Evolutionary conservation across 2,329 filamentous ascomycete species (phyloP).

Genomic region (Leptodontidium sp.): DNA sequence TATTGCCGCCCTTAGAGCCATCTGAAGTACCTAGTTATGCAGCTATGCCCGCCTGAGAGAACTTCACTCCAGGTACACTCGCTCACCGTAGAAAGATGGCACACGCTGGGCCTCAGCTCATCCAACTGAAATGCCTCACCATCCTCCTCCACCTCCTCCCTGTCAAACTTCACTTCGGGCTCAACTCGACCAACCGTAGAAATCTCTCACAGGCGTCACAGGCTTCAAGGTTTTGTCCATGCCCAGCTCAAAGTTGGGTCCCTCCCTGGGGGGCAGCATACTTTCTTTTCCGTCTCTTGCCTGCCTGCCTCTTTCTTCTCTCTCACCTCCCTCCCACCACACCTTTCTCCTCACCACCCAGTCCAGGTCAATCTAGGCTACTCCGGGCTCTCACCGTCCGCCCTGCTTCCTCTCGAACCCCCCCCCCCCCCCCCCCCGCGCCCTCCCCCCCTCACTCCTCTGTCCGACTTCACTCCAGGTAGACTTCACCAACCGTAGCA

Average conservation of each 20-base stretch:
- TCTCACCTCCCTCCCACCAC: background rate
- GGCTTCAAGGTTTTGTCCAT: background rate
- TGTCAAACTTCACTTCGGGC: slow-evolving; percentile 3
- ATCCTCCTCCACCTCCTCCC: background rate
- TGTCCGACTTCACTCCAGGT: slow-evolving; percentile 11
- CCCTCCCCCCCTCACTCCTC: background rate
- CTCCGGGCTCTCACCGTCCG: slow-evolving; percentile 8
- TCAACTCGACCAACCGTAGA: slow-evolving; percentile 13
- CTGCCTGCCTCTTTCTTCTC: background rate
- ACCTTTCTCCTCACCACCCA: background rate
- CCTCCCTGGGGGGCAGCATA: background rate
- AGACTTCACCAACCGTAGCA: slow-evolving; percentile 7
- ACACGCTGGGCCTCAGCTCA: background rate
- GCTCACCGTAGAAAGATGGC: background rate
- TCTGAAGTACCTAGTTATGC: background rate
- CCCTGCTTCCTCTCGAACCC: background rate
- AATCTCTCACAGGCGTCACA: background rate
- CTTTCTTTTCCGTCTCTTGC: background rate
- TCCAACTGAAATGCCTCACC: slow-evolving; percentile 9
- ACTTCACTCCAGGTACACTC: slow-evolving; percentile 15
- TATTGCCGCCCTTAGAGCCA: background rate
- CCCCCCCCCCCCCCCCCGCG: too few relatives aligned
- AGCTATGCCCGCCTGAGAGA: background rate
- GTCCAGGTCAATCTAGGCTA: slow-evolving; percentile 1
- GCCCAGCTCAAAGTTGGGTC: background rate